These are phyloP conservation scores for Xerocomus spinulosus DNA, from an alignment of 768 basidiomycete genomes.

Conservation along the genomic window DNA sequence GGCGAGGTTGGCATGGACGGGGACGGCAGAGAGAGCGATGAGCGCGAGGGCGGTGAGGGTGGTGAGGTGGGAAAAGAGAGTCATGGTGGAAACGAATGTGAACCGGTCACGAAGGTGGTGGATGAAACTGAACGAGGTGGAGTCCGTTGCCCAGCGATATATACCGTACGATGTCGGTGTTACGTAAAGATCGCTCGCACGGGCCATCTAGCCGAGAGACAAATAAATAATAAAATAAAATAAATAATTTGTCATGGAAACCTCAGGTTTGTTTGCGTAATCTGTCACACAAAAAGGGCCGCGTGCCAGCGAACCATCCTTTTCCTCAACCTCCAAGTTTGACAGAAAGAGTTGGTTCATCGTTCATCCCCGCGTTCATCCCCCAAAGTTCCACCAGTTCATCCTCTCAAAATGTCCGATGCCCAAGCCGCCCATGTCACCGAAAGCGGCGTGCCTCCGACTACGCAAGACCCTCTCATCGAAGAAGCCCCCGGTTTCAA, in stretches of 20 bases:
- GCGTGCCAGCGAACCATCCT: constrained; percentile 28
- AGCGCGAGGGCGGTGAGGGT: constrained; percentile 56
- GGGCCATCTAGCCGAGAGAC: constrained; percentile 6
- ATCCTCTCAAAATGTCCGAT: constrained; percentile 74
- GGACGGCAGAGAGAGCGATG: constrained; percentile 45
- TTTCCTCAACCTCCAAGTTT: constrained; percentile 80
- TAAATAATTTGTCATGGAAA: constrained; percentile 40
- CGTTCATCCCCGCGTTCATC: constrained; percentile 43
- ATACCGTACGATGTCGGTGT: constrained; percentile 1
- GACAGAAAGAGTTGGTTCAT: constrained; percentile 81
- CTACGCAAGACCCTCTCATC: constrained; percentile 59
- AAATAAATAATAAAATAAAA: neutral
- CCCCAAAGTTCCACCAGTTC: constrained; percentile 49
- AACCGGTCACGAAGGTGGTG: constrained; percentile 14
- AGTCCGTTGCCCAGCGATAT: neutral
- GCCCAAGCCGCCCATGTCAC: constrained; percentile 82
- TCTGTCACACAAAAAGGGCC: constrained; percentile 34
- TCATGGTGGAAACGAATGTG: constrained; percentile 17
- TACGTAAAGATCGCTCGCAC: constrained; percentile 26
- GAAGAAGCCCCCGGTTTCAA: constrained; percentile 80
- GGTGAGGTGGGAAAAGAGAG: constrained; percentile 38
- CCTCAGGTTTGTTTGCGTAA: constrained; percentile 34
- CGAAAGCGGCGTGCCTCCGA: constrained; percentile 80
- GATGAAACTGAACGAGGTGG: neutral
- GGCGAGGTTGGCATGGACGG: constrained; percentile 39